Evolutionary conservation across 805 yeast species (phyloP), one percentile per base, ranked within the genome.

Genomic region (Myxozyma melibiosi): DNA sequence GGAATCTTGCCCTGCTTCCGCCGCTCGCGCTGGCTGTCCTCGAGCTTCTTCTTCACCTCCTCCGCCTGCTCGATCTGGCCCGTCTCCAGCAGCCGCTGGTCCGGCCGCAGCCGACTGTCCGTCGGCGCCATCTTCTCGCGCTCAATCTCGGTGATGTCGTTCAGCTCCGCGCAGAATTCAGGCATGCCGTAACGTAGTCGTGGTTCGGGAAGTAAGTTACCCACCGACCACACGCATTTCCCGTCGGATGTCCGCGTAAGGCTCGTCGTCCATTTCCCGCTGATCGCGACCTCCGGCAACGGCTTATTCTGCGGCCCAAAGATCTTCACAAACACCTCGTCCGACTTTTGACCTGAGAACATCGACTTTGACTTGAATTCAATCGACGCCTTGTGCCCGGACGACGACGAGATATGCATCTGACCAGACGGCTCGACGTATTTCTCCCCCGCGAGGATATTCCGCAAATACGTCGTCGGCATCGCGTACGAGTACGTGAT

Each of bases 391-490:
- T 77, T 81, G 39, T 79, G 76, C 0, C 95, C 95, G n/a, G 74
- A 75, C 1, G 89, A 81, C 20, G 64, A 53, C 1, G 90, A 82
- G 1, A 94, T 77, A 0, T 85, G 82, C 58, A 89, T 77, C 2
- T 83, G 72, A 16, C 88, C 84, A 1, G 80, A 76, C 1, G 99
- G 99, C 69, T 94, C 99, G 13, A 89, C 78, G 71, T 91, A 94
- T 70, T 90, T 87, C 67, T 94, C 99, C 25, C 99, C 98, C 1
- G 97, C 96, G 66, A 94, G 83, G 45, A 94, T 78, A 68, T 92
- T 92, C 66, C 92, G 85, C 65, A 94, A 73, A 66, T 88, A 78
- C 0, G 95, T 84, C 1, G 87, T 83, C 6, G 99, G 97, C 63
- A 85, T 91, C 20, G 76, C 70, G 92, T 96, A 94, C 60, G 83